Base-by-base conservation (phyloP, 345 rosid species). In the Bruguiera parviflora region DNA sequence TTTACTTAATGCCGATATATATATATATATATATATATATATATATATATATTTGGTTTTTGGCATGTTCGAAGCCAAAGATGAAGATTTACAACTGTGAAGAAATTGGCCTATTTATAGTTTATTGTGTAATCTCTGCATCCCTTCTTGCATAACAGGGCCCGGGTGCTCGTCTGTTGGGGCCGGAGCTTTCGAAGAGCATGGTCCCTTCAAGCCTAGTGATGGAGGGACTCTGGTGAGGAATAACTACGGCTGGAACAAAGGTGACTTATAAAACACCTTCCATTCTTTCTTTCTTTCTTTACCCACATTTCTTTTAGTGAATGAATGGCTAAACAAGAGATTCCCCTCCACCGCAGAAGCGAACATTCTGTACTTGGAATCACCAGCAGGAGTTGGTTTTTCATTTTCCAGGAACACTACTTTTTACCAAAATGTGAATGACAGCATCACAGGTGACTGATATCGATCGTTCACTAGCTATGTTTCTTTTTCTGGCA, bases 141-240 rank as follows among this genome's bases (percentile, higher is more conserved):
- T 43, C 13, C 18, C 16, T 43, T 3, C 49, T 43, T 43, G 18
- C 3, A 43, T 43, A 2, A 10, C 5, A 73, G 76, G 77, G 18
- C 77, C 77, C 19, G 71, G 77, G 1, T 73, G 77, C 43, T 73
- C 77, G 27, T 73, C 77, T 20, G 46, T 73, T 20, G 71, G 77
- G 52, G 77, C 53, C 5, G 77, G 77, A 51, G 77, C 77, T 51
- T 73, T 73, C 25, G n/a, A 62, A 6, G 77, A 73, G 46, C 66
- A 73, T 49, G 77, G 71, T 10, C 77, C 77, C 3, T 73, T 73
- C 39, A 60, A 52, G 58, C 71, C 77, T 22, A 52, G 24, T 33
- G 67, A 61, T 15, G 71, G 67, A 61, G 71, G 35, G 16, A 39
- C 21, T 49, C 46, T 66, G 5, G 53, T 52, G 25, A 52, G 33